phyloP scores from a whole-genome alignment of 1,284 basidiomycete genomes.

The Exobasidium cylindrosporum region DNA sequence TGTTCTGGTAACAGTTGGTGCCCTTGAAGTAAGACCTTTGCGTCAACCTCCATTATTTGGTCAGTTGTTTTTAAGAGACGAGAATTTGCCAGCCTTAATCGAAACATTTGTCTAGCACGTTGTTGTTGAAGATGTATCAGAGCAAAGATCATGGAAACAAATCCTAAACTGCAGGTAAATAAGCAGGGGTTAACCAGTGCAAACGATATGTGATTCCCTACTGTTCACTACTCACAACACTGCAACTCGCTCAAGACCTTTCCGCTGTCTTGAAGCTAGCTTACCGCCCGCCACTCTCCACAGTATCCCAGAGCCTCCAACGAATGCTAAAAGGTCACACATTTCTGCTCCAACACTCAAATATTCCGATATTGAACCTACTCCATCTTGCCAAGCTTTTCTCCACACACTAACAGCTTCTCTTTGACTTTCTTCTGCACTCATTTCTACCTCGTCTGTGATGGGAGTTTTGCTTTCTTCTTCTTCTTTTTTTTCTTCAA shows the following conservation, averaged over 20 bases:
- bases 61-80: background rate
- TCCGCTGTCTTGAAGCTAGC: conserved; percentile 2
- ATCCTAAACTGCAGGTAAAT: background rate
- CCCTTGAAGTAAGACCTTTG: background rate
- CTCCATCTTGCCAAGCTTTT: background rate
- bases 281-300: conserved; percentile 13
- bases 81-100: background rate
- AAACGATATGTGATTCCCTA: too few species aligned
- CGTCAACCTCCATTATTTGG: background rate
- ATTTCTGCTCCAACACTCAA: conserved; percentile 8
- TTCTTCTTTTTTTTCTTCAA: conserved; percentile 6
- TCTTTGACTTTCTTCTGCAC: background rate
- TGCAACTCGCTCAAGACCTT: conserved; percentile 11
- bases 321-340: conserved; percentile 12
- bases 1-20: conserved; percentile 1
- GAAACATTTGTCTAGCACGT: background rate
- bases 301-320: conserved; percentile 14
- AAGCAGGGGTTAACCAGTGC: too few species aligned
- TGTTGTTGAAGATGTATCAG: background rate
- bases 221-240: conserved; percentile 15
- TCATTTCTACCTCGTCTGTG: background rate
- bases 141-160: conserved; percentile 1
- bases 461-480: background rate
- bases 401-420: background rate
- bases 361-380: conserved; percentile 3